Base-by-base conservation (phyloP, 108 stramenopile species). In the Fistulifera pelliculosa region DNA sequence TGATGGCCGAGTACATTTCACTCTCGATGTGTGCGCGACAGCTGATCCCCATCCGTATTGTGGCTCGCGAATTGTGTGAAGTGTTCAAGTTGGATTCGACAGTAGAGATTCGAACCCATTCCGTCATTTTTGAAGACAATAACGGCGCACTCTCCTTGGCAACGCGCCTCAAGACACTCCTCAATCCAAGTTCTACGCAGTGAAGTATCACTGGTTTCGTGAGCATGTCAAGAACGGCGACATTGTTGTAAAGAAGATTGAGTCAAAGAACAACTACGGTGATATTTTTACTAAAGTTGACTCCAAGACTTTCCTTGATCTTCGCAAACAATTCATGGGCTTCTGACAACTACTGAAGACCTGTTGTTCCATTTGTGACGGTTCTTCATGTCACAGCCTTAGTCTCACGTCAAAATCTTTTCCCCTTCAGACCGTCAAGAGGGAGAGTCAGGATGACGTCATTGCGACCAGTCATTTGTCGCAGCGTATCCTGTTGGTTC, bases 191-290 rank as follows among this genome's bases (percentile, higher is more conserved):
- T 62, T 68, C 25, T 71, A 66, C 51, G 79, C 71, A 0, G 47
- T 74, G 22, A 76, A 73, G 50, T 60, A 63, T 14, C 79, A 81
- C 45, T 76, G 66, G 68, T 81, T 81, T 41, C 56, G 66, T 25
- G 16, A 38, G 8, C 58, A 74, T 18, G 23, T 72, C 2, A 47
- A 16, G 14, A 17, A 38, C 18, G 31, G 56, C 17, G 16, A n/a
- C 0, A 58, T 75, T 41, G 23, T 25, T 14, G 18, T 58, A 16
- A 23, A 1, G 8, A 27, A 44, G 38, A 60, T 54, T 21, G 54
- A 52, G 22, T 60, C 69, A 1, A 27, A 64, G 13, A 26, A 47
- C 1, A 62, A 70, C 22, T 8, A 12, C 13, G 69, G 58, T 10
- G 69, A 64, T 41, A 41, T 41, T 14, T 41, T 41, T 41, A 41